phyloP scores from a whole-genome alignment of 23 red algal genomes.

The Gracilaria domingensis region DNA sequence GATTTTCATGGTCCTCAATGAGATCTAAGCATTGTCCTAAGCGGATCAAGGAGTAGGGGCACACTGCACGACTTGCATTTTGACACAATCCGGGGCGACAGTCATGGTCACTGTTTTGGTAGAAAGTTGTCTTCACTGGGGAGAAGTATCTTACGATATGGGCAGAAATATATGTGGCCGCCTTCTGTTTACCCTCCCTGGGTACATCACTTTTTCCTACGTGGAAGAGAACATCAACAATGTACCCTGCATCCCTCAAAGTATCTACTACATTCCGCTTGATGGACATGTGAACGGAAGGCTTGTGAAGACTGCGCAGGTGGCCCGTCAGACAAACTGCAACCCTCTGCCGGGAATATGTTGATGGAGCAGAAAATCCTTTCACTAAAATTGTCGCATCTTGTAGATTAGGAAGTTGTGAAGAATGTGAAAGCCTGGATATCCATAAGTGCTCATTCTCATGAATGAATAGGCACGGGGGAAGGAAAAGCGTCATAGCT shows the following conservation, averaged over 20 bases:
- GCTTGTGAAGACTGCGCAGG: constrained; percentile 29
- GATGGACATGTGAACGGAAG: constrained; percentile 45
- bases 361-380: constrained; percentile 15
- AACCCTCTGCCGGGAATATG: neutral
- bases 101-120: neutral
- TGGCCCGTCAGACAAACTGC: constrained; percentile 51
- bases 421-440: constrained; percentile 7
- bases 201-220: constrained; percentile 25
- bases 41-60: constrained; percentile 30
- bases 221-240: constrained; percentile 60
- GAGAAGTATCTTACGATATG: neutral
- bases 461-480: constrained; percentile 18
- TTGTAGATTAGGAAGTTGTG: neutral
- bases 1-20: constrained; percentile 25
- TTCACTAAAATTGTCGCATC: constrained; percentile 23
- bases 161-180: neutral
- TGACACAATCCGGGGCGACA: neutral
- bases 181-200: neutral
- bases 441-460: constrained; percentile 29
- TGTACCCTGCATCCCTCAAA: neutral
- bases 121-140: constrained; percentile 16
- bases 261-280: constrained; percentile 25
- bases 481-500: constrained; percentile 9
- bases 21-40: constrained; percentile 9
- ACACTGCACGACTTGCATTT: neutral